Conservation (phyloP, 331 rosid species). For the Saraca asoca region DNA sequence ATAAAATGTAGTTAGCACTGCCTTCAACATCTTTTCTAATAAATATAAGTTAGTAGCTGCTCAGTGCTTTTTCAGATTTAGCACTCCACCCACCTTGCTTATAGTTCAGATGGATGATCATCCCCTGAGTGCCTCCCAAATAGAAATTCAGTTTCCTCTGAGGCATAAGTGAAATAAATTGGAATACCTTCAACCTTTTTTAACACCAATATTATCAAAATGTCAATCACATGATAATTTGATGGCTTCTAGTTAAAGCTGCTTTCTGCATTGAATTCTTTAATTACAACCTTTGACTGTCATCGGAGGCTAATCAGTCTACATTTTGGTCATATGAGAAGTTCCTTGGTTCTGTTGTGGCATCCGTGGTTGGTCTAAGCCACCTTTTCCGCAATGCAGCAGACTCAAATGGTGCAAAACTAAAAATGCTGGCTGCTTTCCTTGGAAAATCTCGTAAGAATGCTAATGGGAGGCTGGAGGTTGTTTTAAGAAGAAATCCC, state of each 20-base stretch:
- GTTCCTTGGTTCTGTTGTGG: slow-evolving; percentile 64
- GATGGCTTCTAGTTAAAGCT: slow-evolving; percentile 19
- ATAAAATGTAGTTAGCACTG: slow-evolving; percentile 8
- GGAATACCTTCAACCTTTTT: neutral
- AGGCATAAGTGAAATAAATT: too few relatives aligned
- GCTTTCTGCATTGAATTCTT: slow-evolving; percentile 28
- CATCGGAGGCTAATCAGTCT: slow-evolving; percentile 37
- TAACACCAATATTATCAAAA: slow-evolving; percentile 6
- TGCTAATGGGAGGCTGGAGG: slow-evolving; percentile 42
- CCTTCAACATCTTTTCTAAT: slow-evolving; percentile 9
- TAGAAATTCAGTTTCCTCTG: too few relatives aligned
- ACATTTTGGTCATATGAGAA: slow-evolving; percentile 37
- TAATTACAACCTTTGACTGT: slow-evolving; percentile 34
- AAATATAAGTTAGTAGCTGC: slow-evolving; percentile 15
- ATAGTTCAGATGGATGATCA: slow-evolving; percentile 22
- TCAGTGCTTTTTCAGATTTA: slow-evolving; percentile 11
- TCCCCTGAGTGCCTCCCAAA: neutral
- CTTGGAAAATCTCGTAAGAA: slow-evolving; percentile 52
- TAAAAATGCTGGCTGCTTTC: slow-evolving; percentile 63
- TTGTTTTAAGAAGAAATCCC: slow-evolving; percentile 62
- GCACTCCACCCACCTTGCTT: slow-evolving; percentile 20
- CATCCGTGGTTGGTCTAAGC: slow-evolving; percentile 82
- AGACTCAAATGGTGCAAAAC: slow-evolving; percentile 61
- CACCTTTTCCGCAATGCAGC: slow-evolving; percentile 57
- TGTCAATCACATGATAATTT: slow-evolving; percentile 16